A percentile compares a stretch with the other conserved stretches of the same genome.
Conservation (phyloP, 192 early-diverging fungal species). For the Linnemannia exigua region DNA sequence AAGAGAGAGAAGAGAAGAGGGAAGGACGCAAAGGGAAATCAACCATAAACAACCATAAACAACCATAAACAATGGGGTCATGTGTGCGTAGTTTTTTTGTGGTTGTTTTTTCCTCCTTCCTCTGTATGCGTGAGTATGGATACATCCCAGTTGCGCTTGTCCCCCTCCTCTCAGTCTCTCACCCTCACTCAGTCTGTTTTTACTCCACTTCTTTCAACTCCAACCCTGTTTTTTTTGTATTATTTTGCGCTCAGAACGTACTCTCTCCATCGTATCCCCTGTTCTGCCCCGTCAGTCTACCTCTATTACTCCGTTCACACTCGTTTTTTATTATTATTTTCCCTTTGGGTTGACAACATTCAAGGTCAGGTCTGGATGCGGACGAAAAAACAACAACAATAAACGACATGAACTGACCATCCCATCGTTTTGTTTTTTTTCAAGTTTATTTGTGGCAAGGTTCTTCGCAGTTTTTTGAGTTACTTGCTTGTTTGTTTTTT, state of each 20-base stretch:
- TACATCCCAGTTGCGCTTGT: too few species aligned
- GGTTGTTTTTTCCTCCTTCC: too few species aligned
- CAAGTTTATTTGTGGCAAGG: neutral
- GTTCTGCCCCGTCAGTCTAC: too few species aligned
- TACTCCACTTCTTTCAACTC: neutral
- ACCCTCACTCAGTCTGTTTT: neutral
- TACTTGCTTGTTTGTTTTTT: neutral
- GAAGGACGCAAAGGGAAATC: neutral
- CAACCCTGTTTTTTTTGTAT: neutral
- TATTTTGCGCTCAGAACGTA: neutral
- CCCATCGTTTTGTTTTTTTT: neutral
- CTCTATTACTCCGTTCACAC: neutral
- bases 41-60: too few species aligned
- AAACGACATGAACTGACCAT: neutral
- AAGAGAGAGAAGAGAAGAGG: neutral
- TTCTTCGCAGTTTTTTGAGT: neutral
- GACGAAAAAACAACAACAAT: neutral
- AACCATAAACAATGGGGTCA: too few species aligned
- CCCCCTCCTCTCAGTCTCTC: too few species aligned
- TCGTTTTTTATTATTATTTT: neutral
- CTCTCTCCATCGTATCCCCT: neutral
- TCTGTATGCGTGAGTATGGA: too few species aligned
- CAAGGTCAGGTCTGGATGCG: neutral
- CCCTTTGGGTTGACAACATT: neutral
- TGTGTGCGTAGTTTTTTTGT: too few species aligned